Evolutionary conservation across 2,329 filamentous ascomycete genomes (phyloP).

Genomic region (Cylindrodendrum hubeiense): DNA sequence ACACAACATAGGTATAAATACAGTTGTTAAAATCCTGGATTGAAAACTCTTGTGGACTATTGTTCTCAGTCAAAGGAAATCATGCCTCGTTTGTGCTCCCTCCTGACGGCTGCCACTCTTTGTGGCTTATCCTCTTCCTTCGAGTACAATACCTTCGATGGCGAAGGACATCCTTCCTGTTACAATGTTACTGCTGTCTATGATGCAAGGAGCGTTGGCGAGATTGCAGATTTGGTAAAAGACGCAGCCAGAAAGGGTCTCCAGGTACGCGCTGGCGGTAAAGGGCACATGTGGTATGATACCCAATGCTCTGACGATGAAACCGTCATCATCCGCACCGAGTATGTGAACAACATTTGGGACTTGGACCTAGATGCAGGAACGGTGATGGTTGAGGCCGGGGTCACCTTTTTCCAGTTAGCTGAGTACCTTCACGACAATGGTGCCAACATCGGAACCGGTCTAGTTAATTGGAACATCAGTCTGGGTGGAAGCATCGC

Average conservation of each 20-base stretch:
- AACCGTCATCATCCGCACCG: conserved; percentile 62
- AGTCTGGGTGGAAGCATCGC: conserved; percentile 63
- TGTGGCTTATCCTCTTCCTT: conserved; percentile 17
- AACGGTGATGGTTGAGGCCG: conserved; percentile 62
- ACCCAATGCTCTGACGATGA: conserved; percentile 64
- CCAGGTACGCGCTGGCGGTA: conserved; percentile 60
- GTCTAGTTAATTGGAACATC: conserved; percentile 67
- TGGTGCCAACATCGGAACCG: conserved; percentile 61
- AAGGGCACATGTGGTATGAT: conserved; percentile 67
- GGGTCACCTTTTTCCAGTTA: conserved; percentile 65
- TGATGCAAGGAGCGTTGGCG: conserved; percentile 58
- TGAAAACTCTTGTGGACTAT: neutral
- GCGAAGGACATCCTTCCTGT: conserved; percentile 61
- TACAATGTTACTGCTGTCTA: conserved; percentile 59
- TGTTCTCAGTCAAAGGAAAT: neutral
- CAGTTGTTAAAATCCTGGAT: too few relatives aligned
- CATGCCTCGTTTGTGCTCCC: neutral
- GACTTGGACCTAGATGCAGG: conserved; percentile 58
- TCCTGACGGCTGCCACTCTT: neutral
- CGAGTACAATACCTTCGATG: conserved; percentile 64
- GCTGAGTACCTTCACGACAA: conserved; percentile 62
- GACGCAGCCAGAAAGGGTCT: conserved; percentile 53
- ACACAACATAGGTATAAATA: neutral
- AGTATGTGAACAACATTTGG: conserved; percentile 57
- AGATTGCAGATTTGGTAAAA: conserved; percentile 57